Evolutionary conservation across 805 yeast genomes (phyloP), one percentile per base, ranked within the genome.

Genomic region (Brettanomyces bruxellensis): DNA sequence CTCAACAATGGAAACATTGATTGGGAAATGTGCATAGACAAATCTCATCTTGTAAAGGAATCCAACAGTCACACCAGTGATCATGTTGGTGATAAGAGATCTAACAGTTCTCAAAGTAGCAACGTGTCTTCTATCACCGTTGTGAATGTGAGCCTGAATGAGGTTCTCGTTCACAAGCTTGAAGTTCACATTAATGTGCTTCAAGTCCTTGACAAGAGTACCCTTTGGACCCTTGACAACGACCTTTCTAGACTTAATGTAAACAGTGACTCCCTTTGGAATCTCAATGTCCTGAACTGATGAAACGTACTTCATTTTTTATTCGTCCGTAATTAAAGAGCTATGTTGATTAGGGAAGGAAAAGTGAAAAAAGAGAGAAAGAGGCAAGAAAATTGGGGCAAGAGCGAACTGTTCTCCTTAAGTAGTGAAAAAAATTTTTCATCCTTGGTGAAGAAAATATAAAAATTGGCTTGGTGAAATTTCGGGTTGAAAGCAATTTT

Each of bases 1-100:
- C 58, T 86, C 88, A 69, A 86, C 70, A 60, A 89, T 72, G 81
- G 90, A 91, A 61, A 93, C 96, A 77, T 93, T 93, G 77, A 95
- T 93, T 73, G 99, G 99, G 96, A 93, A 93, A 87, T 93, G 99
- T 83, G 99, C 99, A 71, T 91, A 95, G 57, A 93, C 99, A 74
- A 88, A 90, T 83, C 98, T 89, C 97, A 93, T 86, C 86, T 93
- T 93, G 93, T 93, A 93, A 78, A 86, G 83, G 95, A 76, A 91
- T 75, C 98, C 99, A 79, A 83, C 83, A 71, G 99, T 93, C 70
- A 93, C 99, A 86, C 99, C 99, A 61, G 86, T 87, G 76, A 93
- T 73, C 82, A 93, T 74, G 86, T 93, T 93, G 69, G 87, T 69
- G 65, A 93, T 79, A 70, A 93, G 77, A 58, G 98, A 87, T 78